Evolutionary conservation across 257 asterid genomes (phyloP).

Genomic region (Paulownia fortunei): DNA sequence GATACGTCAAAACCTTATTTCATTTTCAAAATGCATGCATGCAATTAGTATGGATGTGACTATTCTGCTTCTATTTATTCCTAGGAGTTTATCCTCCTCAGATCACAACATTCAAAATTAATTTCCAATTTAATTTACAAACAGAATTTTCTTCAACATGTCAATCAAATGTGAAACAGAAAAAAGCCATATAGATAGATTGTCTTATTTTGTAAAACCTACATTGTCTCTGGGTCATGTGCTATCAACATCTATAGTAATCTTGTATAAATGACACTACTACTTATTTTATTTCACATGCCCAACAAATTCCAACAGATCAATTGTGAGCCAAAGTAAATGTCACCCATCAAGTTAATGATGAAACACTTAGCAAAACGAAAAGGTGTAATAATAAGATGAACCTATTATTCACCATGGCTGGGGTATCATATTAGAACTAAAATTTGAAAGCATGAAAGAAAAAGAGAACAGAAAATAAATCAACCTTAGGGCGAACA

Average conservation of each 20-base stretch:
- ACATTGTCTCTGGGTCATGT: not conserved
- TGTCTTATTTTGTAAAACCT: not conserved
- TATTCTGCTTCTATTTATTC: not conserved
- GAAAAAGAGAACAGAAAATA: not conserved
- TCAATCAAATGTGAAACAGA: constrained; percentile 1
- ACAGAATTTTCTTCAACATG: not conserved
- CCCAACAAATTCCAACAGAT: constrained; percentile 7
- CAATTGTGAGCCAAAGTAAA: no score
- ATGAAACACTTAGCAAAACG: not conserved
- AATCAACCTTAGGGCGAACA: constrained; percentile 76
- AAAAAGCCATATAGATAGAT: not conserved
- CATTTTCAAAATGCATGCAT: not conserved
- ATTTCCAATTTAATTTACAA: not conserved
- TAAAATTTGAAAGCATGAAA: not conserved
- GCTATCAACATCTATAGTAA: not conserved
- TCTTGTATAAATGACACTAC: not conserved
- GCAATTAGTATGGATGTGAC: not conserved
- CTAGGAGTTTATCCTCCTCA: not conserved
- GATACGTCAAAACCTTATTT: constrained; percentile 1
- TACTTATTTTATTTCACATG: not conserved
- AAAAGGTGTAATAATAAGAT: not conserved
- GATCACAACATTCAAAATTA: not conserved
- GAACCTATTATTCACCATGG: not conserved
- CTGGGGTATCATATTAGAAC: not conserved
- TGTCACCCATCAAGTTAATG: constrained; percentile 4